A percentile compares a stretch with the other conserved stretches of the same genome.
These are phyloP conservation scores for Hericium erinaceus DNA, from an alignment of 768 basidiomycete genomes.

Conservation along the genomic window DNA sequence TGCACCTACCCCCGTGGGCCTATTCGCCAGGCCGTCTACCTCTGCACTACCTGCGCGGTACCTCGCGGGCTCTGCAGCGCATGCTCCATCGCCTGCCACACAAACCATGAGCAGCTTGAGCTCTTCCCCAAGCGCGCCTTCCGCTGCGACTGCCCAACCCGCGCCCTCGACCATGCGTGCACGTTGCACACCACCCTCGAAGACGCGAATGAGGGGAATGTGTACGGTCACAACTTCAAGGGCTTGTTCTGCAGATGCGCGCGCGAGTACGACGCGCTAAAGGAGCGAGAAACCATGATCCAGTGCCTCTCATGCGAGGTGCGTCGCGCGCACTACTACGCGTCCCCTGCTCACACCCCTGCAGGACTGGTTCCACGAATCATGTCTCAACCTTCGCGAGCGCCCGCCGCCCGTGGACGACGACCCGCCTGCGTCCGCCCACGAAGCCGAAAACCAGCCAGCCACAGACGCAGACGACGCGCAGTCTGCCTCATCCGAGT, in stretches of 20 bases:
- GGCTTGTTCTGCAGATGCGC: conserved; percentile 70
- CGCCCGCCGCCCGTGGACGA: conserved; percentile 43
- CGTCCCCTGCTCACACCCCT: conserved; percentile 2
- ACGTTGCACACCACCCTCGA: conserved; percentile 47
- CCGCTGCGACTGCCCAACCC: conserved; percentile 79
- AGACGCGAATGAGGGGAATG: conserved; percentile 48
- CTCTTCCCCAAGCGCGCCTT: conserved; percentile 80
- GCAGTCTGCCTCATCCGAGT: conserved; percentile 57
- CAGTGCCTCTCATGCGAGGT: conserved; percentile 85
- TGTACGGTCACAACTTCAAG: conserved; percentile 68
- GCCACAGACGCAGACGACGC: conserved; percentile 34
- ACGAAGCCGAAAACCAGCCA: conserved; percentile 1
- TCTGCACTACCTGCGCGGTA: conserved; percentile 65
- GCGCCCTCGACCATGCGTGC: conserved; percentile 49
- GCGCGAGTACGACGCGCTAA: conserved; percentile 58
- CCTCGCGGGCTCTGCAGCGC: conserved; percentile 70
- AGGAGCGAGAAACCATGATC: conserved; percentile 78
- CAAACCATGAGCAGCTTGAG: conserved; percentile 79
- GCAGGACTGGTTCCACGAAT: conserved; percentile 92
- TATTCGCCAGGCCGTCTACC: conserved; percentile 68
- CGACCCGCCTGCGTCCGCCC: conserved; percentile 14
- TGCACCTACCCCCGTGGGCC: conserved; percentile 31
- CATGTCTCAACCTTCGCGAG: conserved; percentile 73
- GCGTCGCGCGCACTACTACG: conserved; percentile 14
- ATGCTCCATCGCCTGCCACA: conserved; percentile 82